Evolutionary conservation across 2,329 filamentous ascomycete species (phyloP).

Genomic region (Westerdykella ornata): DNA sequence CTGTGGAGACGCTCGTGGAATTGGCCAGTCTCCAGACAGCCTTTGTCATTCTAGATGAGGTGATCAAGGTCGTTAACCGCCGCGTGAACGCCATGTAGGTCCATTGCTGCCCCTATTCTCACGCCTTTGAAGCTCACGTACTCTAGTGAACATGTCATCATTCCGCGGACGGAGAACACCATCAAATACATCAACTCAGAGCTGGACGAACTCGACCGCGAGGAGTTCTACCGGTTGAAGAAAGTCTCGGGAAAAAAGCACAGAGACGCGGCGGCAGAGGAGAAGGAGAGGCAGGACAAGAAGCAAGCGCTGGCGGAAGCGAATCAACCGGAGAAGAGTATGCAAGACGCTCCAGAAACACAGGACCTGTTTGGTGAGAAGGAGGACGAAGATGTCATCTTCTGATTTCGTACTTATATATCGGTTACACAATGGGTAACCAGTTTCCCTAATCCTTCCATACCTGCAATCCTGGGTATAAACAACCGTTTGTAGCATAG

Average conservation of each 20-base stretch:
- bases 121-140: background rate
- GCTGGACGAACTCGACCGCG: conserved; percentile 91
- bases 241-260: conserved; percentile 75
- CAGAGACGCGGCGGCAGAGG: conserved; percentile 41
- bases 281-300: conserved; percentile 40
- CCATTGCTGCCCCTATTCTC: conserved; percentile 1
- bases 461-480: too few relatives aligned
- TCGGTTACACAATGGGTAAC: too few relatives aligned
- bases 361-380: conserved; percentile 65
- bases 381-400: conserved; percentile 82
- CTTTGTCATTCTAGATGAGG: conserved; percentile 95
- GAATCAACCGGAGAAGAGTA: conserved; percentile 14
- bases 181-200: conserved; percentile 99
- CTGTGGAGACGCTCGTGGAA: conserved; percentile 93
- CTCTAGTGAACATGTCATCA: conserved; percentile 79
- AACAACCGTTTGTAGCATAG: too few relatives aligned
- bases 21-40: conserved; percentile 93
- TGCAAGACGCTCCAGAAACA: conserved; percentile 39
- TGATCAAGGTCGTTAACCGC: conserved; percentile 98
- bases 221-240: conserved; percentile 96
- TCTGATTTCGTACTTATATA: conserved; percentile 42
- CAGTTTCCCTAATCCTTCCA: too few relatives aligned
- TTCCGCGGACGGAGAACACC: conserved; percentile 97
- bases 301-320: conserved; percentile 17
- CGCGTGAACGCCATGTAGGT: conserved; percentile 92